Evolutionary conservation across 768 basidiomycete species (phyloP).

Genomic region (Boletus eberwhitei): DNA sequence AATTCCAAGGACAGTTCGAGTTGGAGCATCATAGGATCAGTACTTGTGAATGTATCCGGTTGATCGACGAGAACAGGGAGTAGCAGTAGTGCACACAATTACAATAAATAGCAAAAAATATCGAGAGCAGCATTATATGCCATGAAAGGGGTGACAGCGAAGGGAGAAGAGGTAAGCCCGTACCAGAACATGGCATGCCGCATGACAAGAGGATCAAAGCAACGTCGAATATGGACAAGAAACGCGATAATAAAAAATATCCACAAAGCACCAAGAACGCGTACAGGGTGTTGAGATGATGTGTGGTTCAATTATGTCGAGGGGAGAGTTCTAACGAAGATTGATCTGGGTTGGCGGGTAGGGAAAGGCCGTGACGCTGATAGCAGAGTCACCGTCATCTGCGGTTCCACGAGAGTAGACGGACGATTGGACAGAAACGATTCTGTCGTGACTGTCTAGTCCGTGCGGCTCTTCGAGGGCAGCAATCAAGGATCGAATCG

Average conservation of each 20-base stretch:
- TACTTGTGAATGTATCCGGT: background rate
- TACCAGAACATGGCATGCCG: slow-evolving; percentile 13
- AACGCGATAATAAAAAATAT: slow-evolving; percentile 8
- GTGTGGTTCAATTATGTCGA: background rate
- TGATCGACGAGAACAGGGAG: slow-evolving; percentile 1
- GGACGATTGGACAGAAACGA: slow-evolving; percentile 60
- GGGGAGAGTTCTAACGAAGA: slow-evolving; percentile 2
- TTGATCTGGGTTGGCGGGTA: slow-evolving; percentile 25
- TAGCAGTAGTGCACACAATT: slow-evolving; percentile 8
- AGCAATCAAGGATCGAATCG: slow-evolving; percentile 62
- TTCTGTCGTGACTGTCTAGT: slow-evolving; percentile 45
- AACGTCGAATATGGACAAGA: slow-evolving; percentile 6
- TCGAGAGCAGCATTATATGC: background rate
- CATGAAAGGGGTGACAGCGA: slow-evolving; percentile 16
- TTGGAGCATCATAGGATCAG: background rate
- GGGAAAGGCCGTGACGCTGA: slow-evolving; percentile 30
- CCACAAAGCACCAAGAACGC: slow-evolving; percentile 8
- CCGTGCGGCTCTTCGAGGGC: slow-evolving; percentile 54
- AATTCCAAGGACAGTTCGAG: background rate
- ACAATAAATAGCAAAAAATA: background rate
- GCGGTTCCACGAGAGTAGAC: slow-evolving; percentile 26
- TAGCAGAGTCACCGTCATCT: slow-evolving; percentile 26
- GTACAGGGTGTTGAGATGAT: slow-evolving; percentile 6
- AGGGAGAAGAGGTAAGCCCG: slow-evolving; percentile 10
- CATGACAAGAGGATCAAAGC: slow-evolving; percentile 6